Conservation (phyloP, 495 filamentous ascomycete genomes). For the Tuber umbilicatum region DNA sequence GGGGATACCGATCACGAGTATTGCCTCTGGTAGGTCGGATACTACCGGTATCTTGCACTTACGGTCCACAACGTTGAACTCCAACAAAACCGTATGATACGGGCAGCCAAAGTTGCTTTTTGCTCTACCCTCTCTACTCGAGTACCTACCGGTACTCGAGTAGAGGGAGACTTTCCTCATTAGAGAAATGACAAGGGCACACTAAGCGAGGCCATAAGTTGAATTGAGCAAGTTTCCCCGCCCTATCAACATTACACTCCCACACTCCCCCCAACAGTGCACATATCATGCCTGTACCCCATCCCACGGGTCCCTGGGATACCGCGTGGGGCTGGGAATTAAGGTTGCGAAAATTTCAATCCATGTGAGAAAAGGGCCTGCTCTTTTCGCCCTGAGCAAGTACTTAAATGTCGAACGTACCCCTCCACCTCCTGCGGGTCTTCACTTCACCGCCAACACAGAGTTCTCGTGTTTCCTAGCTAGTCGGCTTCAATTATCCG, state of each 20-base stretch:
- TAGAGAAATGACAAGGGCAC: constrained; percentile 7
- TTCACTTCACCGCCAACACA: not conserved
- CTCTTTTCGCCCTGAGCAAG: not conserved
- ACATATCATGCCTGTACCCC: not conserved
- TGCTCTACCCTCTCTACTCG: not conserved
- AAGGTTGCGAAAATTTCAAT: not conserved
- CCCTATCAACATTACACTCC: not conserved
- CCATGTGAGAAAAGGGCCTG: not conserved
- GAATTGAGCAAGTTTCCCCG: constrained; percentile 35
- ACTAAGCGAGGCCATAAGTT: constrained; percentile 5
- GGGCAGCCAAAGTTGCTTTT: constrained; percentile 4
- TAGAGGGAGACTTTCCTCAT: not conserved
- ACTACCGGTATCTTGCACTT: not conserved
- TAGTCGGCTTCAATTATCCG: not conserved
- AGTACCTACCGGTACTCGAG: no score
- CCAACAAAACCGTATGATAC: constrained; percentile 9
- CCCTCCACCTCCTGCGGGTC: constrained; percentile 2
- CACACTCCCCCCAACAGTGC: constrained; percentile 16
- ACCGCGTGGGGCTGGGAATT: not conserved
- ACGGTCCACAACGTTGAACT: not conserved
- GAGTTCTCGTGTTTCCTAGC: not conserved
- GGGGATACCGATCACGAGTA: not conserved
- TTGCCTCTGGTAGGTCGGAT: not conserved
- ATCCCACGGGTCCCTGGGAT: constrained; percentile 1
- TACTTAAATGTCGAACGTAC: constrained; percentile 24